These are phyloP conservation scores for Stenocarpella maydis DNA, from an alignment of 2,329 filamentous ascomycete genomes.

Conservation along the genomic window DNA sequence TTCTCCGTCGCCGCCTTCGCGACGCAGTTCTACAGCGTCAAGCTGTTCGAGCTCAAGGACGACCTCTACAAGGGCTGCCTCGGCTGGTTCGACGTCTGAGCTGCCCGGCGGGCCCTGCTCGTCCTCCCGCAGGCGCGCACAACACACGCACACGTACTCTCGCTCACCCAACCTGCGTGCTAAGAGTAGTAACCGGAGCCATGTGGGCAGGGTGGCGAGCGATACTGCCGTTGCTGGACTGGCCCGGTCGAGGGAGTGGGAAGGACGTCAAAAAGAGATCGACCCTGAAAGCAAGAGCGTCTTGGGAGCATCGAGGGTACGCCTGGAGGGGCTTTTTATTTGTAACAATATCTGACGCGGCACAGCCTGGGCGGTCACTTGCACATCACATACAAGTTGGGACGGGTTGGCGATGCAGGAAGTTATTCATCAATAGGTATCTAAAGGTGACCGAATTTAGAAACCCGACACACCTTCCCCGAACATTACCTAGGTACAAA, in stretches of 20 bases:
- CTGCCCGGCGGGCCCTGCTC: neutral
- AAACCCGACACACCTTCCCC: neutral
- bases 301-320: neutral
- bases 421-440: slow-evolving; percentile 27
- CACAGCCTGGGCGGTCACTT: slow-evolving; percentile 15
- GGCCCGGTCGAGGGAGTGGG: neutral
- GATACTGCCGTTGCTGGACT: neutral
- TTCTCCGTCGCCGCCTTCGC: slow-evolving; percentile 32
- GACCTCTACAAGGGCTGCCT: slow-evolving; percentile 31
- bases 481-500: neutral
- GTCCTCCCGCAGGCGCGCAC: neutral
- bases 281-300: slow-evolving; percentile 22
- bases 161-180: neutral
- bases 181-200: neutral
- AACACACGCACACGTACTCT: neutral
- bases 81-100: slow-evolving; percentile 5
- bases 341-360: neutral
- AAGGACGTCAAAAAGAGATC: neutral
- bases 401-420: neutral
- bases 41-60: slow-evolving; percentile 30
- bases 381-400: neutral
- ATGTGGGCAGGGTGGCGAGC: neutral
- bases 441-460: slow-evolving; percentile 6
- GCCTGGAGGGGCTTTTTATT: neutral
- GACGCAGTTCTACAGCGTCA: slow-evolving; percentile 25